A percentile compares a stretch with the other conserved stretches of the same genome.
phyloP scores from a whole-genome alignment of 441 rosid species.

The Erodium moschatum region DNA sequence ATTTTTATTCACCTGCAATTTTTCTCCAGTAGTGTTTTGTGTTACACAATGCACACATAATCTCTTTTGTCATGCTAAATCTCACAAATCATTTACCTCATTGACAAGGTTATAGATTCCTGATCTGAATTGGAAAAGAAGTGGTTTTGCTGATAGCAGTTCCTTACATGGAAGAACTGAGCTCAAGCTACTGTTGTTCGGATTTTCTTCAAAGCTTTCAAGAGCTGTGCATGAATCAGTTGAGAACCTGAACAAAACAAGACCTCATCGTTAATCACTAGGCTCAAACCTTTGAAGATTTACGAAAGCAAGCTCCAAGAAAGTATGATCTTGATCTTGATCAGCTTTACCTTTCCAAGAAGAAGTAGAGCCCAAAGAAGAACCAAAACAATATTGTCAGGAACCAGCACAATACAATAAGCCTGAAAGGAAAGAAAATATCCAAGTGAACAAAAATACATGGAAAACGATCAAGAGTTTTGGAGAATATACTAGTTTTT shows the following conservation, averaged over 20 bases:
- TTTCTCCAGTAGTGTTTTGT: too few species aligned
- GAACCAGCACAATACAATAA: constrained; percentile 48
- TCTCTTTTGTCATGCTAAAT: too few species aligned
- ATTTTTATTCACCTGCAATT: constrained; percentile 43
- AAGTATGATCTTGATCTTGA: background rate
- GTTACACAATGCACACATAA: too few species aligned
- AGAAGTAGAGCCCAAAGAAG: constrained; percentile 51
- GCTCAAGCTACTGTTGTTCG: constrained; percentile 53
- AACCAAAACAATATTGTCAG: constrained; percentile 55
- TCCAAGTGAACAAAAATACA: too few species aligned
- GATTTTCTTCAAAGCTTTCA: constrained; percentile 44
- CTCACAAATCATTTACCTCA: constrained; percentile 26
- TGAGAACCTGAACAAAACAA: constrained; percentile 38
- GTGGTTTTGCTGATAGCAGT: constrained; percentile 35
- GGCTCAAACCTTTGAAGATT: background rate
- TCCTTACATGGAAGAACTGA: constrained; percentile 56
- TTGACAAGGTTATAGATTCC: constrained; percentile 48
- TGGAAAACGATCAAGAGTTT: too few species aligned
- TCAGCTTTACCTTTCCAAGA: constrained; percentile 42
- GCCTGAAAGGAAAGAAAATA: constrained; percentile 1
- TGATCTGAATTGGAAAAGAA: constrained; percentile 35
- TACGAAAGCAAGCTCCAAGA: too few species aligned
- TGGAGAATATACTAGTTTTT: too few species aligned
- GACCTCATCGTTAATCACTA: background rate
- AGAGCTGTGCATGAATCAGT: constrained; percentile 49